These are phyloP conservation scores for Chrysanthemum lavandulifolium DNA, from an alignment of 129 eudicot genomes.

Conservation along the genomic window DNA sequence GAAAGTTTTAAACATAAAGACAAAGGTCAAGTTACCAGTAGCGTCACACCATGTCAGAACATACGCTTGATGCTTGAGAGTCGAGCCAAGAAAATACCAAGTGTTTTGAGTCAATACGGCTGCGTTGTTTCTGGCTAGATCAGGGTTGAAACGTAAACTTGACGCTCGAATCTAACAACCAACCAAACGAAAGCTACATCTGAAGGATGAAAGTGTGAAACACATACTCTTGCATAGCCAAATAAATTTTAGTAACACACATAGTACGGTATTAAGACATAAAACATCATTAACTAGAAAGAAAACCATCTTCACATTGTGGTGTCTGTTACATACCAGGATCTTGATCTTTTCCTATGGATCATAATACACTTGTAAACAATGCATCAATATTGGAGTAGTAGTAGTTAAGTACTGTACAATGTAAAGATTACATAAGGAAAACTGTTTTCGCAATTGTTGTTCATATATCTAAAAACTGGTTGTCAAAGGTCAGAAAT, in stretches of 20 bases:
- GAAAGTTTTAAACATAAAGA: too few relatives aligned
- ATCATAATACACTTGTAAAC: slow-evolving; percentile 9
- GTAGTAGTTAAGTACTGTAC: neutral
- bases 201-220: neutral
- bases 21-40: too few relatives aligned
- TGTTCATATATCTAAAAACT: slow-evolving; percentile 30
- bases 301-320: neutral
- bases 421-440: neutral
- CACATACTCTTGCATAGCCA: neutral
- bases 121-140: too few relatives aligned
- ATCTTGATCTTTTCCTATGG: slow-evolving; percentile 7
- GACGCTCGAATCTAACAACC: neutral
- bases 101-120: too few relatives aligned
- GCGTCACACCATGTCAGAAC: too few relatives aligned
- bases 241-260: too few relatives aligned
- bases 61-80: too few relatives aligned
- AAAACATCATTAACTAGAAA: slow-evolving; percentile 5
- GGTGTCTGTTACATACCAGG: neutral
- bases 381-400: neutral
- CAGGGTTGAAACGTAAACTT: too few relatives aligned
- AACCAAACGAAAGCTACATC: neutral
- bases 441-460: neutral
- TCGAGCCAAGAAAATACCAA: too few relatives aligned
- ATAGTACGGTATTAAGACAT: neutral
- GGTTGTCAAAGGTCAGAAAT: slow-evolving; percentile 19